These are phyloP conservation scores for Typha latifolia DNA, from an alignment of 176 grass and related monocot genomes.

Conservation along the genomic window DNA sequence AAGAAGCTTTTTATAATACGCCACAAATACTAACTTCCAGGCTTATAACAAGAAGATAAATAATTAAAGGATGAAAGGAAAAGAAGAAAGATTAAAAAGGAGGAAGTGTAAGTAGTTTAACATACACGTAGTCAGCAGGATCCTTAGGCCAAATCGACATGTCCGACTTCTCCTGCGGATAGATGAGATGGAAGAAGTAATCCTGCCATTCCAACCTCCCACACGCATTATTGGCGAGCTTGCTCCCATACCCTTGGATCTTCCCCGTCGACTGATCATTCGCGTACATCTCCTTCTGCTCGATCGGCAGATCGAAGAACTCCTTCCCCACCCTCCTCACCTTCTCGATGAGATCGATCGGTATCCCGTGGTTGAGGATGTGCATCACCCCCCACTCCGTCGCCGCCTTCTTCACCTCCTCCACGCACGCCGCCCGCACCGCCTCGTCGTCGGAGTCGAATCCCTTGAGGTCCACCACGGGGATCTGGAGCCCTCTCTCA, in stretches of 20 bases:
- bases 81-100: not conserved
- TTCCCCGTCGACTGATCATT: slow-evolving; percentile 59
- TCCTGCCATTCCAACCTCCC: slow-evolving; percentile 82
- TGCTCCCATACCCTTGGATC: slow-evolving; percentile 67
- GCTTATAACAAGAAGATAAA: too few relatives aligned
- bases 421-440: slow-evolving; percentile 22
- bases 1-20: too few relatives aligned
- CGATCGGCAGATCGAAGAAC: slow-evolving; percentile 60
- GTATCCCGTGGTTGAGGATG: slow-evolving; percentile 57
- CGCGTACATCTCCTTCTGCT: slow-evolving; percentile 61
- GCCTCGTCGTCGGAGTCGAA: slow-evolving; percentile 18
- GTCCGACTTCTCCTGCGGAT: slow-evolving; percentile 38
- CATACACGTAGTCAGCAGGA: slow-evolving; percentile 43
- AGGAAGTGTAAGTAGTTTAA: not conserved
- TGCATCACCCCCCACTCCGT: slow-evolving; percentile 89
- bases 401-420: slow-evolving; percentile 45
- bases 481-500: slow-evolving; percentile 30
- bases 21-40: too few relatives aligned
- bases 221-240: slow-evolving; percentile 47
- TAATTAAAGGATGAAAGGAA: not conserved
- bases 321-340: slow-evolving; percentile 41
- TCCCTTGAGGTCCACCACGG: slow-evolving; percentile 51
- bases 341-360: slow-evolving; percentile 28
- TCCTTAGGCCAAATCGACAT: slow-evolving; percentile 43
- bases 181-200: slow-evolving; percentile 88